Evolutionary conservation across 2,329 filamentous ascomycete genomes (phyloP).

Genomic region (Blastomyces percursus): DNA sequence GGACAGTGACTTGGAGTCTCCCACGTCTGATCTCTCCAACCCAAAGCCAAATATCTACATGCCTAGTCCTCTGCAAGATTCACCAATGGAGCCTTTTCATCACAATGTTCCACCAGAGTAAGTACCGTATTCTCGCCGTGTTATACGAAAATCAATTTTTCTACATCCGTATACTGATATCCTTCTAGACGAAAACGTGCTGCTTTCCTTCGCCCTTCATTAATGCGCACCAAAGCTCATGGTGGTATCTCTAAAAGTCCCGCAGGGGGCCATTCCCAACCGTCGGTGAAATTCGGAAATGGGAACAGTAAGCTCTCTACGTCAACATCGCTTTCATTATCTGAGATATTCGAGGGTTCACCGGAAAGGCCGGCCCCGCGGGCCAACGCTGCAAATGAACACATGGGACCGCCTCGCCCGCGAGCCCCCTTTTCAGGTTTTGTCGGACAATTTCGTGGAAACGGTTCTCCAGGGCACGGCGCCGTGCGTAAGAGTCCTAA

Average conservation of each 20-base stretch:
- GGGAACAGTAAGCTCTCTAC: slow-evolving; percentile 41
- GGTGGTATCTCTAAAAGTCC: slow-evolving; percentile 51
- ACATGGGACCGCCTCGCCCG: slow-evolving; percentile 50
- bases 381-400: slow-evolving; percentile 47
- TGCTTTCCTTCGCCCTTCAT: slow-evolving; percentile 59
- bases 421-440: slow-evolving; percentile 56
- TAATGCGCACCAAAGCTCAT: slow-evolving; percentile 63
- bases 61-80: slow-evolving; percentile 32
- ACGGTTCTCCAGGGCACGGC: slow-evolving; percentile 61
- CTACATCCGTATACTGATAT: neutral
- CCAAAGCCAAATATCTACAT: slow-evolving; percentile 32
- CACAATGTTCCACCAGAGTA: slow-evolving; percentile 26
- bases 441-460: slow-evolving; percentile 47
- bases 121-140: slow-evolving; percentile 20
- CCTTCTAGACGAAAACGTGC: slow-evolving; percentile 52
- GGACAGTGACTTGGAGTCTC: slow-evolving; percentile 58
- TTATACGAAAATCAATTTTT: neutral
- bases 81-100: slow-evolving; percentile 26
- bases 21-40: slow-evolving; percentile 50
- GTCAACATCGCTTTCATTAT: slow-evolving; percentile 56
- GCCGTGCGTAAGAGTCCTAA: slow-evolving; percentile 64
- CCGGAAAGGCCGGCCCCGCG: slow-evolving; percentile 56
- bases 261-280: slow-evolving; percentile 54
- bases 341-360: slow-evolving; percentile 72
- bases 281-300: slow-evolving; percentile 61